phyloP scores from a whole-genome alignment of 2,329 filamentous ascomycete species.

The Nemania bipapillata region DNA sequence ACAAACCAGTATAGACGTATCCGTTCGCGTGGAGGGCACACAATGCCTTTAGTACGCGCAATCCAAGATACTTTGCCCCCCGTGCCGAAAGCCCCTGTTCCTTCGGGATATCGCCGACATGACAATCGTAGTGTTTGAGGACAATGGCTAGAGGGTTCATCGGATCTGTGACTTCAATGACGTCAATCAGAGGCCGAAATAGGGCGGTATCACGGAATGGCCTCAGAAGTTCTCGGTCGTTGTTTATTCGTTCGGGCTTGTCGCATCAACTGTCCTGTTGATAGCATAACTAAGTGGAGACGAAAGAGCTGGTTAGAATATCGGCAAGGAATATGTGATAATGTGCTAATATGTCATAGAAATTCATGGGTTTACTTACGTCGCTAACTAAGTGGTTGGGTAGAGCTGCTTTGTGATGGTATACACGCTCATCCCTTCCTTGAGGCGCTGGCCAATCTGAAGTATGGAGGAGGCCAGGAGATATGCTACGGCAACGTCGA shows the following conservation, averaged over 20 bases:
- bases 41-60: background rate
- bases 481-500: too few species aligned
- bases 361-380: background rate
- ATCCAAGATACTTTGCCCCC: constrained; percentile 7
- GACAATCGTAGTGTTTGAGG: constrained; percentile 1
- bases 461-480: constrained; percentile 3
- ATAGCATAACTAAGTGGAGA: background rate
- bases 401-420: constrained; percentile 6
- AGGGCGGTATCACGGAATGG: background rate
- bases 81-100: background rate
- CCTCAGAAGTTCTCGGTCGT: background rate
- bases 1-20: constrained; percentile 4
- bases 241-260: background rate
- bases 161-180: background rate
- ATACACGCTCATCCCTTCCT: constrained; percentile 3
- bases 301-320: background rate
- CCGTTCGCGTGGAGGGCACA: background rate
- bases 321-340: background rate
- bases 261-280: background rate
- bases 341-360: background rate
- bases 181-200: constrained; percentile 1
- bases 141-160: background rate
- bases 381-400: background rate
- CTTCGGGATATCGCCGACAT: background rate
- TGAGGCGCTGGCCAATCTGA: constrained; percentile 3